These are phyloP conservation scores for Mytilinidion resinicola DNA, from an alignment of 495 filamentous ascomycete genomes.

Conservation along the genomic window DNA sequence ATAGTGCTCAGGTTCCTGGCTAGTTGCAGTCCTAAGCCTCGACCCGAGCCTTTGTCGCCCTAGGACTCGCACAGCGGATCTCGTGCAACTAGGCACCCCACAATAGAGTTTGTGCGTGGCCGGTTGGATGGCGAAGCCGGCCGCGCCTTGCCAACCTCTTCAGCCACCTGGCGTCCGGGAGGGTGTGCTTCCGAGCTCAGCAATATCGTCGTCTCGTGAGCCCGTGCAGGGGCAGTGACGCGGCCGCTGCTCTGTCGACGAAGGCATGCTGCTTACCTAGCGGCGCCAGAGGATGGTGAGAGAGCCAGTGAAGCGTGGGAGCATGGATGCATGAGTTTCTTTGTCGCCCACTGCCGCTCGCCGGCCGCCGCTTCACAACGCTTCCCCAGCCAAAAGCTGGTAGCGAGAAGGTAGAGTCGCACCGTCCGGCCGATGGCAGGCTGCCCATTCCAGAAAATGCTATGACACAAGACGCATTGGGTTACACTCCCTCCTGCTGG, in stretches of 20 bases:
- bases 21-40: conserved; percentile 7
- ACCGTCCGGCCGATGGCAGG: conserved; percentile 21
- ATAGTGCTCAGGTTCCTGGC: not conserved
- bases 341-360: too few species aligned
- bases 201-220: conserved; percentile 3
- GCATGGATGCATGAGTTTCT: too few species aligned
- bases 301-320: too few species aligned
- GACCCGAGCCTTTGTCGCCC: conserved; percentile 3
- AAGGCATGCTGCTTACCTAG: not conserved
- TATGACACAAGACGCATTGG: not conserved
- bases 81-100: conserved; percentile 24
- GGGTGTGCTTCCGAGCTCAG: not conserved
- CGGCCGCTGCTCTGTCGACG: not conserved
- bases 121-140: not conserved
- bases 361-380: not conserved
- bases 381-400: not conserved
- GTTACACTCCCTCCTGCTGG: not conserved
- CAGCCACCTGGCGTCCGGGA: conserved; percentile 3
- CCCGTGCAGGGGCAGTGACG: not conserved
- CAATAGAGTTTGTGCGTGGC: conserved; percentile 8
- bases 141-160: not conserved
- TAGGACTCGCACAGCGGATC: conserved; percentile 27
- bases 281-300: not conserved
- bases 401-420: conserved; percentile 16
- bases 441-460: conserved; percentile 3